Base-by-base conservation (phyloP, 1,139 yeast genomes). In the Scheffersomyces parashehatae region DNA sequence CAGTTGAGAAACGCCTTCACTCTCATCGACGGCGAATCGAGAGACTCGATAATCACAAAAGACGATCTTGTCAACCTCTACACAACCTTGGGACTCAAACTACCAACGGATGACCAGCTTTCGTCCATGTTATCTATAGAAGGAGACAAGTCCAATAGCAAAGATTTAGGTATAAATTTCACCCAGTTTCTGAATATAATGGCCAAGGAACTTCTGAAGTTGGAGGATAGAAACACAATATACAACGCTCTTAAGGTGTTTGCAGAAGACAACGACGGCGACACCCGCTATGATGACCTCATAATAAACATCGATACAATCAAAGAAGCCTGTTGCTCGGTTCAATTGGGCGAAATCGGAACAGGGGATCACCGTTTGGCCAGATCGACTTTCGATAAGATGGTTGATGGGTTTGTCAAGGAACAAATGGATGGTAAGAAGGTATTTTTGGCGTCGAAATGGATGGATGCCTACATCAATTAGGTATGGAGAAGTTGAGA, bases 1-100 rank as follows among this genome's bases (percentile, higher is more conserved):
- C 77, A 73, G 54, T 65, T 74, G 33, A 55, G 78, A 28, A 71
- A 74, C 46, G 79, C 78, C 1, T 80, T 79, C 56, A 72, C 79
- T 10, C 64, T 89, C 53, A 80, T 91, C n/a, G 98, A 91, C 58
- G 88, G 88, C 32, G 95, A 90, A 30, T 67, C 76, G 48, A 83
- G 88, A 32, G 93, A 89, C 54, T 89, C 93, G 1, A 58, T 65
- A 8, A 81, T 91, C 38, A 71, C 85, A 1, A 61, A 68, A 24
- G 68, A 68, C 1, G 97, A 91, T 59, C 59, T 91, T 49, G 67
- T 68, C 35, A 75, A 77, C 33, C 70, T 87, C 46, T 76, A 84
- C 53, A 69, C 76, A 28, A 56, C 82, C 66, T 41, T 75, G 68
- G 67, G 89, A 1, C 45, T 70, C 35, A 58, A 59, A 63, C 56